phyloP scores from a whole-genome alignment of 2,329 filamentous ascomycete genomes.

The Cercospora zeae-maydis region DNA sequence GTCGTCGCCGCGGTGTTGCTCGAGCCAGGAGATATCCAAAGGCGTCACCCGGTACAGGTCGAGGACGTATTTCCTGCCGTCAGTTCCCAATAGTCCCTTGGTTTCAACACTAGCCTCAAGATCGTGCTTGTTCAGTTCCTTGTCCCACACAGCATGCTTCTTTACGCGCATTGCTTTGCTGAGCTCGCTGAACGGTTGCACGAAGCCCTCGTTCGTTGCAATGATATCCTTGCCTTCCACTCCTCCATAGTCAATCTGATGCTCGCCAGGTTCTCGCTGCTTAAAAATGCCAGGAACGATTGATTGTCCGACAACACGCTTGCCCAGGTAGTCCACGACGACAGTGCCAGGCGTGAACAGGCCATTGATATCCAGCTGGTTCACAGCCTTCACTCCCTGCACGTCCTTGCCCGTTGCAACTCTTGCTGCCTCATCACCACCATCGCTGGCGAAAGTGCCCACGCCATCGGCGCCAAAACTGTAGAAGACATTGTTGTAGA shows the following conservation, averaged over 20 bases:
- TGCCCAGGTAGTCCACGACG: slow-evolving; percentile 93
- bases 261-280: slow-evolving; percentile 93
- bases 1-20: slow-evolving; percentile 62
- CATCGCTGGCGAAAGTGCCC: slow-evolving; percentile 92
- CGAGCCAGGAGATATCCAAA: slow-evolving; percentile 84
- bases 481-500: slow-evolving; percentile 99
- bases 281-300: slow-evolving; percentile 99
- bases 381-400: slow-evolving; percentile 86
- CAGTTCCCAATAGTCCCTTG: slow-evolving; percentile 93
- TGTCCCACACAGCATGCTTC: slow-evolving; percentile 96
- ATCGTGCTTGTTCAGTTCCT: slow-evolving; percentile 84
- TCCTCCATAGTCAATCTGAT: slow-evolving; percentile 97
- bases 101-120: slow-evolving; percentile 96
- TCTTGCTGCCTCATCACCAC: slow-evolving; percentile 91
- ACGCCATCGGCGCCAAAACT: slow-evolving; percentile 97
- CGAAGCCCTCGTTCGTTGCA: slow-evolving; percentile 83
- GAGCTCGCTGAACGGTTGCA: slow-evolving; percentile 78
- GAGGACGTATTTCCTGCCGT: slow-evolving; percentile 94
- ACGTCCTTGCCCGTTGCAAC: slow-evolving; percentile 97
- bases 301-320: slow-evolving; percentile 94
- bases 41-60: slow-evolving; percentile 94
- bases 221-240: slow-evolving; percentile 96
- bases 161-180: slow-evolving; percentile 89
- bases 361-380: slow-evolving; percentile 92
- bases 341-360: slow-evolving; percentile 95